Evolutionary conservation across 1,284 basidiomycete species (phyloP), one percentile per base, ranked within the genome.

Genomic region (Tremellales sp.): DNA sequence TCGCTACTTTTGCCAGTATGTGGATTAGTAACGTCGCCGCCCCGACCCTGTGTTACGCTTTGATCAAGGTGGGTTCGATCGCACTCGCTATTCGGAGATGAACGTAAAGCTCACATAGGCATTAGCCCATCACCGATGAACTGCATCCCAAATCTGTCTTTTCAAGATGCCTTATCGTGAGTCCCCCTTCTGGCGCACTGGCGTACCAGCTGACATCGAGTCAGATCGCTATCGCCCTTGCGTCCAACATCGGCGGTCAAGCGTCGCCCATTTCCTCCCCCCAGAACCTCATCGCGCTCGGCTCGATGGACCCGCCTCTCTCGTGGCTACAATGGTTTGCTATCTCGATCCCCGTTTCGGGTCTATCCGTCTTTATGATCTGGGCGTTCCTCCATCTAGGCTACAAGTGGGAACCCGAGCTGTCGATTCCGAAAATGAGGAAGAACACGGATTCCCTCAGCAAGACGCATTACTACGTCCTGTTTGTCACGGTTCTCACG

Each of bases 21-120:
- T 98, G 93, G 95, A 97, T 98, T 63, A 90, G 87, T 68, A 97
- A 99, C 66, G 94, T 98, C 13, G 94, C 94, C 1, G 94, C 94
- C 6, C 95, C 95, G 12, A 97, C 94, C 1, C 77, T 98, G 12
- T 97, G 93, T 75, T 98, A 97, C 70, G 92, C 92, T n/a, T 78
- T 98, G 49, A 93, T 97, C 68, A 84, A 85, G 63, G 88, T 90
- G 68, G 46, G 81, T 76, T 22, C 14, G 50, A 33, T 27, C n/a
- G 7, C 9, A 34, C 19, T 19, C 45, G 14, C 19, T 5, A 22
- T 43, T 26, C 24, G 39, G 35, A 33, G 32, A 14, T 32, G 45
- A 19, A 13, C 22, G 21, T 21, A 27, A 24, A 9, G 28, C 48
- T 51, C 34, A 34, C 40, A n/a, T 18, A 26, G 34, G 36, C 16